These are phyloP conservation scores for Fusarium continuum DNA, from an alignment of 2,329 filamentous ascomycete species.

Conservation along the genomic window DNA sequence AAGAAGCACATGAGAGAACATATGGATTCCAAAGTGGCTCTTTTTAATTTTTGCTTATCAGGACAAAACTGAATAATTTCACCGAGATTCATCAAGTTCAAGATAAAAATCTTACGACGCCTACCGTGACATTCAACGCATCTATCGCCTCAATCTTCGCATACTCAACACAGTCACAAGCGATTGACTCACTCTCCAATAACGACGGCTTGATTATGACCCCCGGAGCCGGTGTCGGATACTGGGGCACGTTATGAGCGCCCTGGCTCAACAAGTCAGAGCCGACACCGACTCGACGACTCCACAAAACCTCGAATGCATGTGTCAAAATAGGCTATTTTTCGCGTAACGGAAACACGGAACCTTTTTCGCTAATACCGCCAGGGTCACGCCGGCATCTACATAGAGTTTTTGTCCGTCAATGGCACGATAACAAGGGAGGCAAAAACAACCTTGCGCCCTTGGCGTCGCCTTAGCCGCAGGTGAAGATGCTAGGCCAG, in stretches of 20 bases:
- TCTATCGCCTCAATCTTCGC: background rate
- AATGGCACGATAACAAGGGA: background rate
- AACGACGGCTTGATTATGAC: background rate
- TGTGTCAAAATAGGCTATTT: constrained; percentile 35
- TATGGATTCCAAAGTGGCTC: background rate
- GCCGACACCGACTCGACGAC: constrained; percentile 5
- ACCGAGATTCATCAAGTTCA: background rate
- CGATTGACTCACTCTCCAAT: constrained; percentile 10
- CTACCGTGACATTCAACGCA: background rate
- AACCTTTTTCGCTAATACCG: background rate
- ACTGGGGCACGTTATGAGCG: background rate
- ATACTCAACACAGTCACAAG: constrained; percentile 2
- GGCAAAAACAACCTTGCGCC: constrained; percentile 11
- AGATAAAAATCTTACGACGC: constrained; percentile 14
- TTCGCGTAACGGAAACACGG: constrained; percentile 32
- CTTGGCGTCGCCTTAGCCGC: constrained; percentile 14
- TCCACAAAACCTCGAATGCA: constrained; percentile 21
- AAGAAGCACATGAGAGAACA: background rate
- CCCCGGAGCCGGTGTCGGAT: constrained; percentile 19
- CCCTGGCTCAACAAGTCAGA: constrained; percentile 12
- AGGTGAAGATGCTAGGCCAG: constrained; percentile 2
- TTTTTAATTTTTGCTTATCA: background rate
- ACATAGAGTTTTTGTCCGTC: background rate
- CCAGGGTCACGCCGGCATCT: background rate
- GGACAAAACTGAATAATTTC: background rate